Base-by-base conservation (phyloP, 176 grass and related monocot species). In the Raddia distichophylla region DNA sequence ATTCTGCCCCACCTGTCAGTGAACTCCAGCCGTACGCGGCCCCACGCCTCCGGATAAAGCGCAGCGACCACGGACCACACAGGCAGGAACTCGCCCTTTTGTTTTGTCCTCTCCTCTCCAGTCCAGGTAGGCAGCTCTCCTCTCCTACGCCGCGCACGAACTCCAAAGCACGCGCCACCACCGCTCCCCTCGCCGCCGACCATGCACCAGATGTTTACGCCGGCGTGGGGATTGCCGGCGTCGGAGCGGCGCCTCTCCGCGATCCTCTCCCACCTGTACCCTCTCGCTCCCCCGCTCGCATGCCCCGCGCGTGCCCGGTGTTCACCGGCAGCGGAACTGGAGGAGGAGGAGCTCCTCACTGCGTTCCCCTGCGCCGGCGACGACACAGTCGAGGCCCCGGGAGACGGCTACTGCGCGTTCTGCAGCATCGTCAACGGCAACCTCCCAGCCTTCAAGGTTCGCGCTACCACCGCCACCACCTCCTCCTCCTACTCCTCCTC, bases 401-500 rank as follows among this genome's bases (percentile, higher is more conserved):
- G 61, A 45, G 53, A 60, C 49, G 69, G 54, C 2, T 18, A 5
- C 49, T 97, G 94, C 81, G 84, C 93, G 50, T 97, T 97, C 69
- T 97, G 94, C 77, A 51, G 62, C 77, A 97, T 97, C 66, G 75
- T 87, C 61, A 47, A 84, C 12, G 94, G 89, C 50, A 60, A 76
- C 56, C 80, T 53, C 17, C 94, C 75, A 8, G 91, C 94, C 46
- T 93, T 86, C 71, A 97, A 91, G 88, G 94, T 84, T 53, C 67
- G 10, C 84, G 65, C 7, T 3, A 45, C 68, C 35, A 4, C 67
- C 20, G 3, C 47, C 67, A 48, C 44, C 42, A 12, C 18, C 67
- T n/a, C 44, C 45, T 49, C 18, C 19, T 6, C 67, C 20, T 10
- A 10, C 67, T 7, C 12, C 27, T 27, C 27, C 27, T 27, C 27